Percentiles rank a stretch among this genome's conserved stretches.
These are phyloP conservation scores for Tylopilus sp. DNA, from an alignment of 1,284 basidiomycete species.

Conservation along the genomic window DNA sequence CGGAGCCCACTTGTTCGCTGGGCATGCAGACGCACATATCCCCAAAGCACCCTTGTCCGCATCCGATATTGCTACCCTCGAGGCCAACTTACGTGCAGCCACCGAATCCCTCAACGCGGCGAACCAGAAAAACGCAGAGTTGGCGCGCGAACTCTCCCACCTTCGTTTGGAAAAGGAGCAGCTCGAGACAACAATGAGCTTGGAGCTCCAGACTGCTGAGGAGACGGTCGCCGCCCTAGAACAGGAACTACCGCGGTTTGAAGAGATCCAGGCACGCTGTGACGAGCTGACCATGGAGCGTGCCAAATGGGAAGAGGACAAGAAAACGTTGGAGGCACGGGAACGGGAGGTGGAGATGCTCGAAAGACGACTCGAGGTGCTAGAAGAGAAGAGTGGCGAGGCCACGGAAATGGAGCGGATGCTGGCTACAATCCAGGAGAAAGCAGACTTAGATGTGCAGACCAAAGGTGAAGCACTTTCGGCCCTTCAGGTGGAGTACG, in stretches of 20 bases:
- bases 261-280: conserved; percentile 52
- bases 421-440: conserved; percentile 38
- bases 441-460: conserved; percentile 38
- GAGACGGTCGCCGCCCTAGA: conserved; percentile 61
- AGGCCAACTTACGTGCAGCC: conserved; percentile 59
- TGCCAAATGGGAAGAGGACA: conserved; percentile 55
- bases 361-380: conserved; percentile 43
- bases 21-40: conserved; percentile 64
- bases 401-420: conserved; percentile 42
- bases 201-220: conserved; percentile 65
- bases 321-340: conserved; percentile 43
- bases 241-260: conserved; percentile 57
- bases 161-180: conserved; percentile 64
- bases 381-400: conserved; percentile 48
- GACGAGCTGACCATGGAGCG: conserved; percentile 52
- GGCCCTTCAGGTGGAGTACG: conserved; percentile 50
- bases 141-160: conserved; percentile 59
- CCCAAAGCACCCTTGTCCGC: conserved; percentile 37
- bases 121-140: conserved; percentile 58
- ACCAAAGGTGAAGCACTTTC: conserved; percentile 51
- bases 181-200: conserved; percentile 57
- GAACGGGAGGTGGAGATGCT: conserved; percentile 47
- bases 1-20: conserved; percentile 79
- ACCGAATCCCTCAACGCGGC: conserved; percentile 56
- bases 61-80: conserved; percentile 47